Base-by-base conservation (phyloP, 2,329 filamentous ascomycete species). In the Capronia americana region DNA sequence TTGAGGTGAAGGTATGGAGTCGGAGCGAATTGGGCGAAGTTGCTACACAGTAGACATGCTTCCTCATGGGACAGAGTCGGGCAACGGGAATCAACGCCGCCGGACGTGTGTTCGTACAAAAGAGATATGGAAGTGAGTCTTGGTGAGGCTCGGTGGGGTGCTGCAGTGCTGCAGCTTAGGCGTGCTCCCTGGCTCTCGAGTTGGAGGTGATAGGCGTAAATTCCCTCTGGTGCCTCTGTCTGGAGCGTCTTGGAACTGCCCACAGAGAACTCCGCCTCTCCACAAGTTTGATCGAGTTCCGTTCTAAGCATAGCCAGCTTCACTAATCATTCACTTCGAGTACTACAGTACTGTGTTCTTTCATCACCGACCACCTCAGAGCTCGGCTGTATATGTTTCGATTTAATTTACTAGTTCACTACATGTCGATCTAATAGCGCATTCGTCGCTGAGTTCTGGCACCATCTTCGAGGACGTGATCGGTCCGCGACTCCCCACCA, bases 341-440 rank as follows among this genome's bases (percentile, higher is more conserved):
- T 8, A 50, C 57, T 59, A 26, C 50, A 51, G 17, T 8, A 50
- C 57, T 59, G 26, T 59, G 48, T 61, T 59, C 58, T 53, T 41
- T 61, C 34, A 53, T 34, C 57, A 61, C 58, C 58, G 24, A 17
- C 20, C 20, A 51, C 48, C 20, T 51, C 20, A 26, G 11, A 44
- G 5, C 38, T 44, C 7, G 3, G 17, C 6, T 44, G 38, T 7
- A 7, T 44, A 20, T 7, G 17, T 20, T 44, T 44, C 38, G 38
- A n/a, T n/a, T 44, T 44, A 8, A 44, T 44, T 3, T 8, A 44
- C 38, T 10, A 23, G 11, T 17, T 12, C 24, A 23, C 24, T 51
- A 24, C 20, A 51, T 51, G 24, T 26, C 20, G 20, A 51, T 20
- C 48, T 51, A 8, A 20, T 8, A 44, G 38, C 38, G 38, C 48